These are phyloP conservation scores for Yamadazyma triangularis DNA, from an alignment of 1,139 yeast genomes.

Conservation along the genomic window DNA sequence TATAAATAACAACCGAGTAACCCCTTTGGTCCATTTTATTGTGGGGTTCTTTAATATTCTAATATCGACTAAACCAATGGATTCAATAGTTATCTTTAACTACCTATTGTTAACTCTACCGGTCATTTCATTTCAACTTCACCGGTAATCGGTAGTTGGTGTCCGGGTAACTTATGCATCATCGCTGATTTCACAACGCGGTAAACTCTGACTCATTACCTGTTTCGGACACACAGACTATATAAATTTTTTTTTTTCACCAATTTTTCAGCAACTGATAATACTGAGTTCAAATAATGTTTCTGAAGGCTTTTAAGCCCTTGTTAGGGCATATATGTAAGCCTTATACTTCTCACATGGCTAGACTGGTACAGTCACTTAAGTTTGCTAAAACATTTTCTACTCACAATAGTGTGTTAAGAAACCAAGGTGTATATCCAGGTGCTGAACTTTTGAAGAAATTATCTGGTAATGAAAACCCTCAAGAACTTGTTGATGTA, in stretches of 20 bases:
- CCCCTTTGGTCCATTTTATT: too few relatives aligned
- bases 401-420: conserved; percentile 1
- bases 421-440: conserved; percentile 22
- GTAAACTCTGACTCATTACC: conserved; percentile 35
- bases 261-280: conserved; percentile 1
- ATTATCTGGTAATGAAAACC: conserved; percentile 27
- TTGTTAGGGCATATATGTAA: not conserved
- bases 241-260: not conserved
- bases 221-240: conserved; percentile 21
- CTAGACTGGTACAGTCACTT: not conserved
- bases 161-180: not conserved
- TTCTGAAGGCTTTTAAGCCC: not conserved
- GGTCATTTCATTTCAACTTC: too few relatives aligned
- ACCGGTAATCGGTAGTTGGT: not conserved
- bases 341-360: not conserved
- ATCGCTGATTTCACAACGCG: conserved; percentile 34
- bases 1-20: too few relatives aligned
- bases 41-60: too few relatives aligned
- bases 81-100: too few relatives aligned
- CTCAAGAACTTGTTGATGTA: conserved; percentile 66
- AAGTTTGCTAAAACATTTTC: not conserved
- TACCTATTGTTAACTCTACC: too few relatives aligned
- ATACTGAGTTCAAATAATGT: not conserved
- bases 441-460: conserved; percentile 39
- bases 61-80: too few relatives aligned